These are phyloP conservation scores for Bathelium albidoporum DNA, from an alignment of 495 filamentous ascomycete species.

Conservation along the genomic window DNA sequence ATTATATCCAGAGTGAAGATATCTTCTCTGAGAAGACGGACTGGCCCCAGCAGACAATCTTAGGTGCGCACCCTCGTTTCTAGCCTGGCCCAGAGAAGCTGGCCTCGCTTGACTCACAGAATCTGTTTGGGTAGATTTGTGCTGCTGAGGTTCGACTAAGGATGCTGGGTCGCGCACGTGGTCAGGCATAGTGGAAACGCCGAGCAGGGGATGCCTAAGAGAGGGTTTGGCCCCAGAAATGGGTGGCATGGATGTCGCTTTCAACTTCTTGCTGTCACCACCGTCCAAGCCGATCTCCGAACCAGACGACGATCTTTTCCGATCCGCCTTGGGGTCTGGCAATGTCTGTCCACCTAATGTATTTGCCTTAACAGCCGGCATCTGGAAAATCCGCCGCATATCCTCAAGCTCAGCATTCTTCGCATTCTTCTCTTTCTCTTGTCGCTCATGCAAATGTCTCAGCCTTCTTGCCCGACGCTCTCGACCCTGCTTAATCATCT, in stretches of 20 bases:
- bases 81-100: background rate
- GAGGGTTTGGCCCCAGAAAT: background rate
- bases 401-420: background rate
- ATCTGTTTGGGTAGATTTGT: background rate
- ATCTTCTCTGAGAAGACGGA: background rate
- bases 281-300: background rate
- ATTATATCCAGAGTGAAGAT: background rate
- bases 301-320: background rate
- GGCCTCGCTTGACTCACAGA: background rate
- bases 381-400: background rate
- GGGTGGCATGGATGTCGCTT: background rate
- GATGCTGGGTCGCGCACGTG: background rate
- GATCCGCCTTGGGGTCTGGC: background rate
- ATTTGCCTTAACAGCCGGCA: background rate
- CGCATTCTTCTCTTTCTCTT: background rate
- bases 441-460: constrained; percentile 10
- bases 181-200: background rate
- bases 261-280: background rate
- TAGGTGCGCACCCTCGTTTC: background rate
- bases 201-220: too few relatives aligned
- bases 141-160: background rate
- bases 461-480: constrained; percentile 12
- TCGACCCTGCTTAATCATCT: constrained; percentile 10
- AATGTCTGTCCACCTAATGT: background rate
- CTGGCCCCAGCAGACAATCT: background rate